Evolutionary conservation across 202 grass and related monocot genomes (phyloP).

Genomic region (Setaria viridis): DNA sequence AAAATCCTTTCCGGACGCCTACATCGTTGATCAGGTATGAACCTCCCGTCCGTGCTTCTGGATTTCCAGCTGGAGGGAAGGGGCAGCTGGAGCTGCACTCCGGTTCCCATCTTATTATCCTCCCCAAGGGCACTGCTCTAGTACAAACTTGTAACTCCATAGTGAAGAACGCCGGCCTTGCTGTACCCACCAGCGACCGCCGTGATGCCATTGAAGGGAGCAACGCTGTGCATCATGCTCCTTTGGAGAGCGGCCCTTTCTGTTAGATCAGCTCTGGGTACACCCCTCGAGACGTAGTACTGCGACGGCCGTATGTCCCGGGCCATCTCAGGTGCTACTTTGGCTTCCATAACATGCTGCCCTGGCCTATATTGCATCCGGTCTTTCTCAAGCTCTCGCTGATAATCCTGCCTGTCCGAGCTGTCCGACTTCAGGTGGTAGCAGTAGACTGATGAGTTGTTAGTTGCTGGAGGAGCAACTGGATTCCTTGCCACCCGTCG

Average conservation of each 20-base stretch:
- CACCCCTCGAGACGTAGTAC: slow-evolving; percentile 53
- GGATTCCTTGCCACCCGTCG: slow-evolving; percentile 56
- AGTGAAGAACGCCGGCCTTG: slow-evolving; percentile 66
- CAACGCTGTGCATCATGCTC: slow-evolving; percentile 49
- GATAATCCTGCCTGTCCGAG: slow-evolving; percentile 23
- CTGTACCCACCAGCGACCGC: slow-evolving; percentile 57
- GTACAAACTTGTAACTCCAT: slow-evolving; percentile 66
- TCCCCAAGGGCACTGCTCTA: slow-evolving; percentile 41
- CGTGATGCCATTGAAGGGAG: slow-evolving; percentile 54
- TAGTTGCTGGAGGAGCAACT: slow-evolving; percentile 24
- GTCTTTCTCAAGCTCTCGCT: slow-evolving; percentile 45
- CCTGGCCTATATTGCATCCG: slow-evolving; percentile 34
- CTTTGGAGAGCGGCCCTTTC: slow-evolving; percentile 39
- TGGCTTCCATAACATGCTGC: slow-evolving; percentile 59
- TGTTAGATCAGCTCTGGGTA: slow-evolving; percentile 40
- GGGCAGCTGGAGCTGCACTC: slow-evolving; percentile 11
- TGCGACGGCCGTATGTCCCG: slow-evolving; percentile 44
- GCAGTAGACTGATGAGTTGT: slow-evolving; percentile 39
- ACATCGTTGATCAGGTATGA: neutral
- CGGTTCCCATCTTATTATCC: neutral
- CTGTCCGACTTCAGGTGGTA: slow-evolving; percentile 44
- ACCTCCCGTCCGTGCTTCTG: neutral
- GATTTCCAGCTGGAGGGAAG: neutral
- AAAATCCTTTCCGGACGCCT: neutral
- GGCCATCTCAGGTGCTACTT: slow-evolving; percentile 42